phyloP scores from a whole-genome alignment of 2,329 filamentous ascomycete species.

The Hymenoscyphus occultus region DNA sequence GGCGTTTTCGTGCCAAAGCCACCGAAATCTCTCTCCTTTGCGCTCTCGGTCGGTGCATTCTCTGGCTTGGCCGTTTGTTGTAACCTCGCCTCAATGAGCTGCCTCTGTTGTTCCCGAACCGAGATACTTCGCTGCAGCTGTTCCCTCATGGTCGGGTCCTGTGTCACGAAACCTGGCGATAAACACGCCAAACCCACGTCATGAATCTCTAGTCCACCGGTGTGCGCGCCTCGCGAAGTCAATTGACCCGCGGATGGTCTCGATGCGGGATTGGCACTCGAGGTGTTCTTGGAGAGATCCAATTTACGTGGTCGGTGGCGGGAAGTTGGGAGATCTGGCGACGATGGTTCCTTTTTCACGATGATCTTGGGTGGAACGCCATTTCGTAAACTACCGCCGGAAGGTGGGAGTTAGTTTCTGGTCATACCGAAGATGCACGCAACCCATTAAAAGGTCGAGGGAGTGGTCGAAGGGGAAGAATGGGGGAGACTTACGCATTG shows the following conservation, averaged over 20 bases:
- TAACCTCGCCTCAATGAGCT: slow-evolving; percentile 87
- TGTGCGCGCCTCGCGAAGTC: slow-evolving; percentile 65
- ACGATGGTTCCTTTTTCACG: slow-evolving; percentile 94
- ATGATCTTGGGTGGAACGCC: slow-evolving; percentile 70
- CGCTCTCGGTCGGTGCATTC: slow-evolving; percentile 57
- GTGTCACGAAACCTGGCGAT: slow-evolving; percentile 92
- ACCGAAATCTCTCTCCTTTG: slow-evolving; percentile 51
- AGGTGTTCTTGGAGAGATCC: slow-evolving; percentile 68
- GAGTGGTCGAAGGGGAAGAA: background rate
- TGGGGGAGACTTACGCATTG: slow-evolving; percentile 52
- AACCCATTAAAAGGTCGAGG: background rate
- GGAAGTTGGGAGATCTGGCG: slow-evolving; percentile 72
- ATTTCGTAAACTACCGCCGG: slow-evolving; percentile 49
- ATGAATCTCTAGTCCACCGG: slow-evolving; percentile 72
- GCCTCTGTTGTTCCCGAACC: slow-evolving; percentile 88
- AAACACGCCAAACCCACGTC: slow-evolving; percentile 92
- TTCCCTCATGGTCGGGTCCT: slow-evolving; percentile 95
- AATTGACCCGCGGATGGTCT: slow-evolving; percentile 66
- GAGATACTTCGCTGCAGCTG: slow-evolving; percentile 92
- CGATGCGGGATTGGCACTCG: slow-evolving; percentile 49
- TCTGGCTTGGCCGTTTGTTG: slow-evolving; percentile 84
- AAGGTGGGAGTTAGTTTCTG: slow-evolving; percentile 21
- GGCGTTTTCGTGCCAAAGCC: slow-evolving; percentile 61
- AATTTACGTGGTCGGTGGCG: slow-evolving; percentile 74
- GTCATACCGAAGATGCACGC: slow-evolving; percentile 17